These are phyloP conservation scores for Rhynchosporium secalis DNA, from an alignment of 2,329 filamentous ascomycete genomes.

Conservation along the genomic window DNA sequence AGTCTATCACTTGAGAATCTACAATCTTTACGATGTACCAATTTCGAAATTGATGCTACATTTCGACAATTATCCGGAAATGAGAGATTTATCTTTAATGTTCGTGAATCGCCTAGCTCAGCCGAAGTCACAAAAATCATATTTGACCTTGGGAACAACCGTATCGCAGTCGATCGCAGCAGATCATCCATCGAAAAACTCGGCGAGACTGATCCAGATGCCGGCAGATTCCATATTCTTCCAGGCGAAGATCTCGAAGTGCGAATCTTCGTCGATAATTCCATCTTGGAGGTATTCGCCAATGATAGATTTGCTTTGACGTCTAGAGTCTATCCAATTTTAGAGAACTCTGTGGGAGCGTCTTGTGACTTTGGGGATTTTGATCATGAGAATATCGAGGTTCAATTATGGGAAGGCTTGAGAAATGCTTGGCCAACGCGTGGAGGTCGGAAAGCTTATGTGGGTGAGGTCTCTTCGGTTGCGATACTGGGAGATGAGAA, in stretches of 20 bases:
- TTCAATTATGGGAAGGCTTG: slow-evolving; percentile 27
- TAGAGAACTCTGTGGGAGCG: slow-evolving; percentile 20
- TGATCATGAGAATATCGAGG: slow-evolving; percentile 20
- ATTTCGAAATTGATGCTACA: slow-evolving; percentile 24
- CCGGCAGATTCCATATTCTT: slow-evolving; percentile 22
- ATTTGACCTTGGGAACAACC: slow-evolving; percentile 20
- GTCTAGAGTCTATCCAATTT: slow-evolving; percentile 28
- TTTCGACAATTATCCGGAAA: slow-evolving; percentile 21
- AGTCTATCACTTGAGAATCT: slow-evolving; percentile 14
- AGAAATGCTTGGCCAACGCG: slow-evolving; percentile 23
- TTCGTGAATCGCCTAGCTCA: slow-evolving; percentile 20
- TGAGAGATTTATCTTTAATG: slow-evolving; percentile 27
- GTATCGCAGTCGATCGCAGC: slow-evolving; percentile 25
- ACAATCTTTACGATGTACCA: slow-evolving; percentile 14
- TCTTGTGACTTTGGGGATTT: slow-evolving; percentile 28
- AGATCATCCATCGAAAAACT: slow-evolving; percentile 23
- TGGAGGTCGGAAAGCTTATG: not conserved
- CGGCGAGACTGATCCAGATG: slow-evolving; percentile 14
- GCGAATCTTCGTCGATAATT: slow-evolving; percentile 26
- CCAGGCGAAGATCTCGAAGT: slow-evolving; percentile 24
- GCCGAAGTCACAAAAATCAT: slow-evolving; percentile 28
- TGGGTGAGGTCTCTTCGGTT: not conserved
- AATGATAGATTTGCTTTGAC: slow-evolving; percentile 31
- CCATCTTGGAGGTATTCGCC: slow-evolving; percentile 29
- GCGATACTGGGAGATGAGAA: not conserved